Evolutionary conservation across 495 filamentous ascomycete species (phyloP).

Genomic region (Aspergillus funiculosus): DNA sequence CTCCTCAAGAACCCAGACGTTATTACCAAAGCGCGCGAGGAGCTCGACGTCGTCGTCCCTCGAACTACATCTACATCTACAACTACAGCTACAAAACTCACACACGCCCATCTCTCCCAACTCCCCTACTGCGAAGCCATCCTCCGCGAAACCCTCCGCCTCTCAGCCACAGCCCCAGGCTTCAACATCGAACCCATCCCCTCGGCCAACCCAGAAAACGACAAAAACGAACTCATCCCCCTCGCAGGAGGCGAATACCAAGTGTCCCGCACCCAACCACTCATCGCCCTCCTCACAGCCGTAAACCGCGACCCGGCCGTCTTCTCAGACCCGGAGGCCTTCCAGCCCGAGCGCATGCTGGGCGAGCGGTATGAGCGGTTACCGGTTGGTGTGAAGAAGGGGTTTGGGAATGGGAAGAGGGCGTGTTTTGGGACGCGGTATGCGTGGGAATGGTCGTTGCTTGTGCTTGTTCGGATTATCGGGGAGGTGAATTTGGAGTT

Average conservation of each 20-base stretch:
- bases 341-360: slow-evolving; percentile 64
- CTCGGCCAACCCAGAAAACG: slow-evolving; percentile 40
- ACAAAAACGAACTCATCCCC: slow-evolving; percentile 43
- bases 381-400: slow-evolving; percentile 56
- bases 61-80: too few species aligned
- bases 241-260: slow-evolving; percentile 63
- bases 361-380: slow-evolving; percentile 56
- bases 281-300: slow-evolving; percentile 57
- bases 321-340: slow-evolving; percentile 58
- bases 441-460: slow-evolving; percentile 56
- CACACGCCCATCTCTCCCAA: slow-evolving; percentile 54
- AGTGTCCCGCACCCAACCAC: slow-evolving; percentile 52
- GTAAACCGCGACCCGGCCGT: slow-evolving; percentile 67
- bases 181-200: slow-evolving; percentile 54
- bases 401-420: slow-evolving; percentile 66
- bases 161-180: slow-evolving; percentile 58
- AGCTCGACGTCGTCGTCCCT: slow-evolving; percentile 41
- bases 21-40: slow-evolving; percentile 33
- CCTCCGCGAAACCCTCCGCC: slow-evolving; percentile 66
- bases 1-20: slow-evolving; percentile 35
- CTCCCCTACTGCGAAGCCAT: slow-evolving; percentile 60
- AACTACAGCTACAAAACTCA: slow-evolving; percentile 27
- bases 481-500: slow-evolving; percentile 41
- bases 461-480: slow-evolving; percentile 36
- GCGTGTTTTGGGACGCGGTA: slow-evolving; percentile 61